Percentiles rank a stretch among this genome's conserved stretches.
These are phyloP conservation scores for Rubia balearica DNA, from an alignment of 305 asterid genomes.

Conservation along the genomic window DNA sequence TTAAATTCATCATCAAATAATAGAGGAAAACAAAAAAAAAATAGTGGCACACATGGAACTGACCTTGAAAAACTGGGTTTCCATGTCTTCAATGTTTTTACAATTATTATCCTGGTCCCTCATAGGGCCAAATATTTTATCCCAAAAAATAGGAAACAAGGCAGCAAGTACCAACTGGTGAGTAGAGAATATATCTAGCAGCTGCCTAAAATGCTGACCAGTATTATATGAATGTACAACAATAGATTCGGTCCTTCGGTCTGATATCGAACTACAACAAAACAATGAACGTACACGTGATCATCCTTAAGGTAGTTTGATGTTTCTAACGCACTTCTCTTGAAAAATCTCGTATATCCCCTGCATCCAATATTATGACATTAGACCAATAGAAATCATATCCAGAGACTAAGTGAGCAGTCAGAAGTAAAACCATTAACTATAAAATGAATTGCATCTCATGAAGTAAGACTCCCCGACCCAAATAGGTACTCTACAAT, in stretches of 20 bases:
- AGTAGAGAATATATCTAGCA: conserved; percentile 60
- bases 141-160: conserved; percentile 89
- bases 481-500: too few species aligned
- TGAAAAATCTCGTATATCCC: conserved; percentile 85
- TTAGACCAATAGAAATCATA: background rate
- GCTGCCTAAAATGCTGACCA: conserved; percentile 74
- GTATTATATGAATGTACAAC: conserved; percentile 68
- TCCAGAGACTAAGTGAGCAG: too few species aligned
- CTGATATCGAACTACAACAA: conserved; percentile 74
- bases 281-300: conserved; percentile 73
- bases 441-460: too few species aligned
- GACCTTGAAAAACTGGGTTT: conserved; percentile 79
- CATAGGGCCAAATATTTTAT: conserved; percentile 95
- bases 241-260: conserved; percentile 80
- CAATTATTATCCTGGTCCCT: conserved; percentile 61
- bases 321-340: conserved; percentile 59
- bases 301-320: conserved; percentile 84
- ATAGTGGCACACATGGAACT: background rate
- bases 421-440: too few species aligned
- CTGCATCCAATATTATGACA: conserved; percentile 32
- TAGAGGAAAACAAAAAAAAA: background rate
- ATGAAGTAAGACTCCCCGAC: too few species aligned
- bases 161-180: conserved; percentile 92
- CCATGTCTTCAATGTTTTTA: conserved; percentile 72
- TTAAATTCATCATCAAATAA: background rate